phyloP scores from a whole-genome alignment of 495 filamentous ascomycete genomes.

The Lasiosphaeria miniovina region DNA sequence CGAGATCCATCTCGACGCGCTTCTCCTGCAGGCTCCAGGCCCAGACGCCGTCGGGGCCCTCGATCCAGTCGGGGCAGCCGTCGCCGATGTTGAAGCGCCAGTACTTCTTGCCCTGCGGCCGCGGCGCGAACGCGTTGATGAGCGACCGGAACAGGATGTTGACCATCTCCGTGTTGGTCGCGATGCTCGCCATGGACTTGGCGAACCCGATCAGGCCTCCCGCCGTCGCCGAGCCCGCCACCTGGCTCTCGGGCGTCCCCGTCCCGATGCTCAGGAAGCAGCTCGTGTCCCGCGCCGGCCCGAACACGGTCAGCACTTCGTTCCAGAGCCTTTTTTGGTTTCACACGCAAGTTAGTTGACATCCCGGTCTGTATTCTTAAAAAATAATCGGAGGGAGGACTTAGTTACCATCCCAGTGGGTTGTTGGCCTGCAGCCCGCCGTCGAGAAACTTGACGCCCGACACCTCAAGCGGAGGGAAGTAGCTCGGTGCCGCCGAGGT shows the following conservation, averaged over 20 bases:
- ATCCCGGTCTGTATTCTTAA: not conserved
- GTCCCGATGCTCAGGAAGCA: slow-evolving; percentile 7
- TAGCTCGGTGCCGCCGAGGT: slow-evolving; percentile 1
- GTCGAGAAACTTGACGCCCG: not conserved
- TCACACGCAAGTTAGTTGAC: not conserved
- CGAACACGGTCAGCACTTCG: slow-evolving; percentile 2
- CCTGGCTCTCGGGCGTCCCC: not conserved
- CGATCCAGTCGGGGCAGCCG: not conserved
- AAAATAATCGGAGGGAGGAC: not conserved
- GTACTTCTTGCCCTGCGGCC: not conserved
- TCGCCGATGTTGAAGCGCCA: slow-evolving; percentile 4
- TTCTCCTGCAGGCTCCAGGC: not conserved
- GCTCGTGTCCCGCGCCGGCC: not conserved
- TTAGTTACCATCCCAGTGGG: slow-evolving; percentile 1
- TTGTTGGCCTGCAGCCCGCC: slow-evolving; percentile 2
- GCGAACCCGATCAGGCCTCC: not conserved
- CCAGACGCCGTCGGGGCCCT: not conserved
- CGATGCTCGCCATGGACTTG: not conserved
- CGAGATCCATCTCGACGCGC: not conserved
- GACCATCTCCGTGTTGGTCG: slow-evolving; percentile 2
- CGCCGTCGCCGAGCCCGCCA: not conserved
- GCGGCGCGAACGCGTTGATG: slow-evolving; percentile 3
- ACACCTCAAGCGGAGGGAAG: not conserved
- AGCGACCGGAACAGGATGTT: slow-evolving; percentile 5
- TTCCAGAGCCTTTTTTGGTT: slow-evolving; percentile 1